phyloP scores from a whole-genome alignment of 2,329 filamentous ascomycete genomes.

The Microdochium trichocladiopsis region DNA sequence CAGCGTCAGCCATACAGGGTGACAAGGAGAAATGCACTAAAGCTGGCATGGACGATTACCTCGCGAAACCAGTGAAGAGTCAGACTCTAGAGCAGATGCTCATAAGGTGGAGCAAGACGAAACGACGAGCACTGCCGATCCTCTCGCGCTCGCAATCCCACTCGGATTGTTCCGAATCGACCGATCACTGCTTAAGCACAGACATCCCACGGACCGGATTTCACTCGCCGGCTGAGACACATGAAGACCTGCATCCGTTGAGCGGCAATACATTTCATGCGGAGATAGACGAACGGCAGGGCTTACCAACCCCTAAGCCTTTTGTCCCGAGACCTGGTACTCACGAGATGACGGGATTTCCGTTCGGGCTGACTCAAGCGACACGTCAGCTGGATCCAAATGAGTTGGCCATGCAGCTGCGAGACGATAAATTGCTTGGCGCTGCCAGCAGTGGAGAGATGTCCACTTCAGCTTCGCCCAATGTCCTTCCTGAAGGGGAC shows the following conservation, averaged over 20 bases:
- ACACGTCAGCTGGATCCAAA: constrained; percentile 22
- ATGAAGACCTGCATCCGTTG: constrained; percentile 1
- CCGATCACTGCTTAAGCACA: constrained; percentile 28
- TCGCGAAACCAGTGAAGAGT: constrained; percentile 67
- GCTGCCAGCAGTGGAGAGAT: constrained; percentile 30
- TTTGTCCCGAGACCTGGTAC: constrained; percentile 24
- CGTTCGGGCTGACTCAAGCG: constrained; percentile 27
- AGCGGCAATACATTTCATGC: constrained; percentile 4
- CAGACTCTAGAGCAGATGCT: constrained; percentile 64
- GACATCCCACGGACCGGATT: constrained; percentile 12
- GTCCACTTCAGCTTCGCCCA: constrained; percentile 7
- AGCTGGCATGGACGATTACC: constrained; percentile 71
- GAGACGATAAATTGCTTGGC: constrained; percentile 39
- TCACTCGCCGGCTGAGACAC: constrained; percentile 7
- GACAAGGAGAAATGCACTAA: constrained; percentile 67
- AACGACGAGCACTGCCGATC: constrained; percentile 14
- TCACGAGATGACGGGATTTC: constrained; percentile 27
- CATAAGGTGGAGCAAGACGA: constrained; percentile 53
- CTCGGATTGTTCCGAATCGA: constrained; percentile 39
- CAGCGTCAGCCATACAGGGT: constrained; percentile 69
- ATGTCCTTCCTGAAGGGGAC: constrained; percentile 28
- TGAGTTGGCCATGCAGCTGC: constrained; percentile 31
- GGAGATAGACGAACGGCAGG: constrained; percentile 2
- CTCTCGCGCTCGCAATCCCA: constrained; percentile 16
- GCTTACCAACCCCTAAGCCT: constrained; percentile 31